phyloP scores from a whole-genome alignment of 345 rosid species.

The Moricandia arvensis region DNA sequence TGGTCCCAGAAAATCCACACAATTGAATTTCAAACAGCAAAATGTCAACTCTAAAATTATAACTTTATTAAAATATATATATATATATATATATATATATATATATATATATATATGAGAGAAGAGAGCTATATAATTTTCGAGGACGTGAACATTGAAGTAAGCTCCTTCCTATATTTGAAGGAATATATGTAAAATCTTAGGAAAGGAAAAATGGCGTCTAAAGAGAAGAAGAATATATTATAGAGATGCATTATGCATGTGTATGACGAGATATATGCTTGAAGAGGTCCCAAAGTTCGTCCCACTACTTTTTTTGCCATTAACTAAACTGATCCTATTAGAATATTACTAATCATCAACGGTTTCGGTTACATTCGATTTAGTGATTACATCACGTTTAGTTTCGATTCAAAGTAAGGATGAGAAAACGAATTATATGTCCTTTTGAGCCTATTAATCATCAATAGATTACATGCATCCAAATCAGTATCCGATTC shows the following conservation, averaged over 20 bases:
- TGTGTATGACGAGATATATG: constrained; percentile 15
- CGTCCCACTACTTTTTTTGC: constrained; percentile 23
- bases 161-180: constrained; percentile 11
- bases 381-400: constrained; percentile 24
- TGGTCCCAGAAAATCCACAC: constrained; percentile 10
- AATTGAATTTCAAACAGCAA: not conserved
- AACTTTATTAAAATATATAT: not conserved
- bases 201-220: not conserved
- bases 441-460: not conserved
- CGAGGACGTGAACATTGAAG: constrained; percentile 15
- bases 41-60: constrained; percentile 4
- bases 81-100: too few species aligned
- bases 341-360: constrained; percentile 29
- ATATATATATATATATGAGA: too few species aligned
- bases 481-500: constrained; percentile 12
- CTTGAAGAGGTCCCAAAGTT: constrained; percentile 30
- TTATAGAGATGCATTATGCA: constrained; percentile 8
- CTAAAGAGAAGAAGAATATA: constrained; percentile 1
- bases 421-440: not conserved
- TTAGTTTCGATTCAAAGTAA: constrained; percentile 24
- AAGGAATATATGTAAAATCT: not conserved
- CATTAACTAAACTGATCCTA: constrained; percentile 8
- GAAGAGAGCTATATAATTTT: constrained; percentile 9
- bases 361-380: constrained; percentile 37
- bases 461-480: constrained; percentile 15